These are phyloP conservation scores for Trichoderma brevicompactum DNA, from an alignment of 2,329 filamentous ascomycete species.

Conservation along the genomic window DNA sequence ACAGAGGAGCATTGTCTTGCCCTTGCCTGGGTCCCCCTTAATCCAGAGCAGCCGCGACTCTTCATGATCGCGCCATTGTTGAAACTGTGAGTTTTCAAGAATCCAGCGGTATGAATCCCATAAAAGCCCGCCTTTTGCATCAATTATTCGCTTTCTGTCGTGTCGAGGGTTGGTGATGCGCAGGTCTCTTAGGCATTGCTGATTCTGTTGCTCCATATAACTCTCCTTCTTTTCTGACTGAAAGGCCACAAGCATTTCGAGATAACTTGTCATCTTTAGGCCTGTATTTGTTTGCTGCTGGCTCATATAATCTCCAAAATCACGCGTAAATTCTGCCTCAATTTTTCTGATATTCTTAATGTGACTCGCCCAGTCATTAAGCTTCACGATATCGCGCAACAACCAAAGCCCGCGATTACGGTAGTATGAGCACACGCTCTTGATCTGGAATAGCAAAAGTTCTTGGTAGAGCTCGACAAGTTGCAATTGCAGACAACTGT, in stretches of 20 bases:
- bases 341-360: no score
- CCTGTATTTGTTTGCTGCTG: conserved; percentile 18
- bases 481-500: conserved; percentile 24
- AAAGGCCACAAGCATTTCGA: no score
- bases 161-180: conserved; percentile 37
- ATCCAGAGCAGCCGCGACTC: conserved; percentile 43
- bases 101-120: conserved; percentile 43
- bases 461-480: conserved; percentile 45
- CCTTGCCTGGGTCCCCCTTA: conserved; percentile 47
- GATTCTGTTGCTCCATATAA: conserved; percentile 19
- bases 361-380: conserved; percentile 41
- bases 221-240: no score
- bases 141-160: conserved; percentile 43
- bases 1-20: conserved; percentile 51
- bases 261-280: conserved; percentile 3
- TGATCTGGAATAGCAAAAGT: conserved; percentile 47
- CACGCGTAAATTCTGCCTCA: conserved; percentile 20
- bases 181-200: conserved; percentile 31
- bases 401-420: conserved; percentile 37
- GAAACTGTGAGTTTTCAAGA: conserved; percentile 37
- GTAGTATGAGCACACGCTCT: conserved; percentile 45
- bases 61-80: conserved; percentile 25
- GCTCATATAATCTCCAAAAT: conserved; percentile 37
- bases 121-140: conserved; percentile 42
- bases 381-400: conserved; percentile 37